Conservation (phyloP, 768 basidiomycete genomes). For the Leccinum aurantiacum region DNA sequence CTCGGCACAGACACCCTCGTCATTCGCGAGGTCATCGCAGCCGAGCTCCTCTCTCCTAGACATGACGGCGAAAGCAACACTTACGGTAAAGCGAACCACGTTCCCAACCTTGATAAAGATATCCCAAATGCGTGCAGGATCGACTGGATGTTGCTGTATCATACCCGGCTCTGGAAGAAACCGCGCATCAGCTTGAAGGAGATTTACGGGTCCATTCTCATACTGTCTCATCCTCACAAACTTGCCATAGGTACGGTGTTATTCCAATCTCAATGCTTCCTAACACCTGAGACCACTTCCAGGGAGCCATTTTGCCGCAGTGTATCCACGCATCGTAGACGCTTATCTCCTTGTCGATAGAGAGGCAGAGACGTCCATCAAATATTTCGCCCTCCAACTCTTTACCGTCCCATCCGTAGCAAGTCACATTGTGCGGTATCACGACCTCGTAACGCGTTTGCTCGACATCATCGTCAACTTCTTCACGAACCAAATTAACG, state of each 20-base stretch:
- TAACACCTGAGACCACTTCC: slow-evolving; percentile 5
- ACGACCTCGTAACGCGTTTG: slow-evolving; percentile 72
- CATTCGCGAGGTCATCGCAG: slow-evolving; percentile 70
- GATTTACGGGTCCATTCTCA: slow-evolving; percentile 74
- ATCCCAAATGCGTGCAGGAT: slow-evolving; percentile 58
- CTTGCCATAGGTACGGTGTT: slow-evolving; percentile 63
- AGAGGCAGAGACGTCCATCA: slow-evolving; percentile 93
- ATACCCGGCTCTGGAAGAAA: slow-evolving; percentile 82
- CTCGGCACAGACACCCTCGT: slow-evolving; percentile 65
- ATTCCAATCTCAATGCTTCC: background rate
- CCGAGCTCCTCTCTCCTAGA: slow-evolving; percentile 65
- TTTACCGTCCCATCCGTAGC: slow-evolving; percentile 91
- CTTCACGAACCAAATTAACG: slow-evolving; percentile 86
- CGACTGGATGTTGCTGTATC: slow-evolving; percentile 78
- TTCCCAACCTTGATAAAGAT: slow-evolving; percentile 39
- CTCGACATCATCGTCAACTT: slow-evolving; percentile 85
- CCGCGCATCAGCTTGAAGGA: slow-evolving; percentile 80
- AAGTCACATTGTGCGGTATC: slow-evolving; percentile 69
- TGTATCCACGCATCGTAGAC: slow-evolving; percentile 86
- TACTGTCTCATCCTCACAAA: slow-evolving; percentile 71
- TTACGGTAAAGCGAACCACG: slow-evolving; percentile 38
- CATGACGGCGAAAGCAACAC: slow-evolving; percentile 46
- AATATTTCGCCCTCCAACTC: slow-evolving; percentile 89
- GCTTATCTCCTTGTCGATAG: slow-evolving; percentile 90
- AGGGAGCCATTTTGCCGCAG: slow-evolving; percentile 83